Conservation (phyloP, 208 protist genomes). For the Leishmania gerbilli region DNA sequence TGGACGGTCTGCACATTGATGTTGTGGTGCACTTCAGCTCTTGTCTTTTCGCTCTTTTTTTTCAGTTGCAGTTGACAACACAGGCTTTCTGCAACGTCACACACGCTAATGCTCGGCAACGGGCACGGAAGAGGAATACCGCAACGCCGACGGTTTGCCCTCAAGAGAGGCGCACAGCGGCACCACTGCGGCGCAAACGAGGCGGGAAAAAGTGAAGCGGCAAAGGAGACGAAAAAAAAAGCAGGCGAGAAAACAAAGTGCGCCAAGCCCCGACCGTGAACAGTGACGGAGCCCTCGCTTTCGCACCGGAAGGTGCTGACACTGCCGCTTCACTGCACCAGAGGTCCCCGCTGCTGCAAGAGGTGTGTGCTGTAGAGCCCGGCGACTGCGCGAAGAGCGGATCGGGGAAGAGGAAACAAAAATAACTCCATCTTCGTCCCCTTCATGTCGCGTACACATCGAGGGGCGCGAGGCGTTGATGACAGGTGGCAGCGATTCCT, state of each 20-base stretch:
- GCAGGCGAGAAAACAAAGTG: not conserved
- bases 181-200: not conserved
- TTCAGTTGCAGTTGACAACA: not conserved
- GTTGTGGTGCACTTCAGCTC: not conserved
- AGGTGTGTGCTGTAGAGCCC: not conserved
- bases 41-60: not conserved
- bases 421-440: not conserved
- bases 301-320: not conserved
- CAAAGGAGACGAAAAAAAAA: not conserved
- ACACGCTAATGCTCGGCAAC: not conserved
- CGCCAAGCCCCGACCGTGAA: not conserved
- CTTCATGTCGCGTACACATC: not conserved
- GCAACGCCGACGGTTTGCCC: not conserved
- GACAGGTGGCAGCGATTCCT: not conserved
- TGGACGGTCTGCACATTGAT: not conserved
- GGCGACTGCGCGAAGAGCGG: not conserved
- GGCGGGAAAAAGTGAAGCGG: too few species aligned
- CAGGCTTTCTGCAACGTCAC: not conserved
- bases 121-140: not conserved
- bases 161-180: not conserved
- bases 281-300: not conserved
- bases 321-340: not conserved
- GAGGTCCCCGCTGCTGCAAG: not conserved
- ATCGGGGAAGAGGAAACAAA: not conserved
- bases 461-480: not conserved